Conservation (phyloP, 805 yeast species). For the Cyberlindnera saturnus region DNA sequence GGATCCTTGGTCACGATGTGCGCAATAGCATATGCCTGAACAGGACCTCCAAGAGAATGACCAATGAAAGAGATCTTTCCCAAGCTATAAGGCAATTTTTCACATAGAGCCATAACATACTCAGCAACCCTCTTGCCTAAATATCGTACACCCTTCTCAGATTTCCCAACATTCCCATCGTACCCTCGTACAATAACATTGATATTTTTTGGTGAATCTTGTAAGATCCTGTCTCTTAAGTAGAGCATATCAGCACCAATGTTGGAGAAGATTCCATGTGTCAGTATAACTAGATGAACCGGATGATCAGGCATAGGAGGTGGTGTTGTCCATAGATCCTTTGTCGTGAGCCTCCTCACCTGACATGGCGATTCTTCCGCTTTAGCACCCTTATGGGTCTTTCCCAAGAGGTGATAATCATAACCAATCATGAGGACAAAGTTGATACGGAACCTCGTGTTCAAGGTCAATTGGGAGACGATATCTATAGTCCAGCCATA, state of each 20-base stretch:
- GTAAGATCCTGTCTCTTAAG: constrained; percentile 73
- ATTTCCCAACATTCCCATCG: constrained; percentile 77
- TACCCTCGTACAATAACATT: constrained; percentile 80
- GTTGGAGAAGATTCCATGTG: constrained; percentile 92
- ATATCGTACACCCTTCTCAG: constrained; percentile 83
- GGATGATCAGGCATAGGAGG: constrained; percentile 45
- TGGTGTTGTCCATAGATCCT: constrained; percentile 73
- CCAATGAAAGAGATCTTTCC: constrained; percentile 77
- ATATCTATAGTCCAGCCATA: constrained; percentile 80
- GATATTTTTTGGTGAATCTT: constrained; percentile 17
- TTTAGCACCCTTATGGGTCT: background rate
- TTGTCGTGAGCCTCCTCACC: constrained; percentile 45
- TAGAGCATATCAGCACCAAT: constrained; percentile 86
- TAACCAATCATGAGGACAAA: constrained; percentile 58
- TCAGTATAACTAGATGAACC: constrained; percentile 74
- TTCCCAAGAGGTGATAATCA: constrained; percentile 25
- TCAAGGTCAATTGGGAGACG: constrained; percentile 72
- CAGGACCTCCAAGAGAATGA: constrained; percentile 91
- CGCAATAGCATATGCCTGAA: constrained; percentile 86
- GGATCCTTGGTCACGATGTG: constrained; percentile 60
- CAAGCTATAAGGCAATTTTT: constrained; percentile 40
- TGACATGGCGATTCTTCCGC: constrained; percentile 1
- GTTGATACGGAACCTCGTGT: constrained; percentile 58
- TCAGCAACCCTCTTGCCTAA: constrained; percentile 79
- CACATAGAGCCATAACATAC: constrained; percentile 42